phyloP scores from a whole-genome alignment of 2,329 filamentous ascomycete species.

The Monosporascus sp. region DNA sequence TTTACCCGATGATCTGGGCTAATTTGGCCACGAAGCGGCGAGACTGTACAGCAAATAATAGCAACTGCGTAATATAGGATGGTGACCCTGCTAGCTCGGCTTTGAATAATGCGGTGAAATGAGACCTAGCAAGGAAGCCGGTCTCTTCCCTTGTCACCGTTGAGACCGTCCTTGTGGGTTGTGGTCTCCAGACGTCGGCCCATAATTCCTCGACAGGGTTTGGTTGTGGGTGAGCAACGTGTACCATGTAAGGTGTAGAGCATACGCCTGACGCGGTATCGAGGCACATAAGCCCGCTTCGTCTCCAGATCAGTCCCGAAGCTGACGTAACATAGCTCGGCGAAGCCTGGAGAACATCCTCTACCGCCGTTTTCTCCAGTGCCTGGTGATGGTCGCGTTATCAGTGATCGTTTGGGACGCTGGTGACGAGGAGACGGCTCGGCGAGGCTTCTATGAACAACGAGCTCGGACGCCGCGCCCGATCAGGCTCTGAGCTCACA shows the following conservation, averaged over 20 bases:
- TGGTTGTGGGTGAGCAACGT: background rate
- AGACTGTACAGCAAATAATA: background rate
- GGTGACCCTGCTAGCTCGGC: background rate
- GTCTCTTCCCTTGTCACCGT: background rate
- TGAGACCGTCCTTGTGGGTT: background rate
- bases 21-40: background rate
- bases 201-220: background rate
- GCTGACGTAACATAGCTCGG: background rate
- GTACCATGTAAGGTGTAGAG: background rate
- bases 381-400: background rate
- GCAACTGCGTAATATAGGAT: background rate
- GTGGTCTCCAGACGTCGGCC: background rate
- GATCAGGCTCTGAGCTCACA: background rate
- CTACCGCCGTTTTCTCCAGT: background rate
- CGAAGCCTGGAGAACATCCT: background rate
- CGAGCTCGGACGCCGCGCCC: background rate
- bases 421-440: background rate
- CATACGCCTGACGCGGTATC: background rate
- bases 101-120: background rate
- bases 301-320: background rate
- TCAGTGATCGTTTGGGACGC: background rate
- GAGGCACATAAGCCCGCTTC: background rate
- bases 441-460: background rate
- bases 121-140: background rate
- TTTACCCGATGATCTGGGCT: background rate